phyloP scores from a whole-genome alignment of 2,329 filamentous ascomycete species.

The Claviceps paspali region DNA sequence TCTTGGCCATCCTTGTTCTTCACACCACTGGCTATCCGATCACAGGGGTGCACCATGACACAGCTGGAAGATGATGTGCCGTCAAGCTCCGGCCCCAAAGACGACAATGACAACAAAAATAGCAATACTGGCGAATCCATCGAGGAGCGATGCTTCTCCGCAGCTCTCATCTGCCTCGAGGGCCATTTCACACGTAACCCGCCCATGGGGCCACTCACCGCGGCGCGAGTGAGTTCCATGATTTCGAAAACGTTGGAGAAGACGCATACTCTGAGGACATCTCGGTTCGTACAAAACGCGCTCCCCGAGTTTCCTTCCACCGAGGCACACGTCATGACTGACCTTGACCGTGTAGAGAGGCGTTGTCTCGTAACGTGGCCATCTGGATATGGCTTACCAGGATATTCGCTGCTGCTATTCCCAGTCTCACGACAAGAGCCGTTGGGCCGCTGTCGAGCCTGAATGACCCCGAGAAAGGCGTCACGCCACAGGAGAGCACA shows the following conservation, averaged over 20 bases:
- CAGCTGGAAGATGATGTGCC: constrained; percentile 12
- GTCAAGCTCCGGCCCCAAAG: constrained; percentile 7
- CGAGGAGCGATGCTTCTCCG: constrained; percentile 48
- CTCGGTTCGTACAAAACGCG: constrained; percentile 28
- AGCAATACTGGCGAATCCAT: constrained; percentile 32
- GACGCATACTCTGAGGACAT: constrained; percentile 45
- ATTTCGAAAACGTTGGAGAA: constrained; percentile 47
- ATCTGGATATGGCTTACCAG: constrained; percentile 51
- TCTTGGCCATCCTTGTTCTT: no score
- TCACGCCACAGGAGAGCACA: constrained; percentile 47
- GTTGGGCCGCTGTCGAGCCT: constrained; percentile 38
- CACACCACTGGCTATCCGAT: no score
- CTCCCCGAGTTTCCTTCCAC: background rate
- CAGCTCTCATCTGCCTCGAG: constrained; percentile 45
- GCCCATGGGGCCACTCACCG: constrained; percentile 40
- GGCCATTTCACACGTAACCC: constrained; percentile 43
- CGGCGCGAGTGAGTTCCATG: constrained; percentile 39
- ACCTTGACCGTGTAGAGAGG: constrained; percentile 27
- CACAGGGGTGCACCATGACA: constrained; percentile 14
- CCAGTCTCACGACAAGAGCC: constrained; percentile 43
- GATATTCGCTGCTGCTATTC: constrained; percentile 46
- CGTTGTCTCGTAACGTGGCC: constrained; percentile 44
- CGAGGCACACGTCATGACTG: constrained; percentile 6
- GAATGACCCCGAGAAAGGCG: constrained; percentile 38
- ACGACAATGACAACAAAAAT: constrained; percentile 8